These are phyloP conservation scores for Dioscorea dumetorum DNA, from an alignment of 106 monocot genomes.

Conservation along the genomic window DNA sequence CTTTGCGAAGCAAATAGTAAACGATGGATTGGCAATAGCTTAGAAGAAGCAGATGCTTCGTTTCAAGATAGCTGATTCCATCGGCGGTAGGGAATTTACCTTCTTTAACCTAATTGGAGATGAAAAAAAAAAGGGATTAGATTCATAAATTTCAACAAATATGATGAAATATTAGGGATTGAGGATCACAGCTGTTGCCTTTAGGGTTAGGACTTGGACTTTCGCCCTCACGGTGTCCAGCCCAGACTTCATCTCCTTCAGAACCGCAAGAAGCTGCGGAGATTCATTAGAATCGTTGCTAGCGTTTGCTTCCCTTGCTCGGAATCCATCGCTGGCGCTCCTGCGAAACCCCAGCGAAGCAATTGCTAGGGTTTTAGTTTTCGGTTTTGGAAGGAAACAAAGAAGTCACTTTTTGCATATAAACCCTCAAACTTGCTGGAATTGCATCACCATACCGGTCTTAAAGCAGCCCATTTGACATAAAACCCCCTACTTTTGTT, in stretches of 20 bases:
- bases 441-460: too few species aligned
- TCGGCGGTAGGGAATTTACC: constrained; percentile 66
- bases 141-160: background rate
- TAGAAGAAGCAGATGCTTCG: constrained; percentile 71
- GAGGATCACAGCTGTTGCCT: constrained; percentile 16
- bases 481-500: too few species aligned
- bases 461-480: too few species aligned
- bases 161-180: background rate
- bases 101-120: constrained; percentile 52
- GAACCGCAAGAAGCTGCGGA: constrained; percentile 38
- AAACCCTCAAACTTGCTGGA: too few species aligned
- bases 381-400: too few species aligned
- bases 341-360: too few species aligned
- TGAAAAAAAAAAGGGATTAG: background rate
- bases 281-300: constrained; percentile 13
- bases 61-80: constrained; percentile 86
- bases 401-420: too few species aligned
- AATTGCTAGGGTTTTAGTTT: too few species aligned
- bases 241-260: constrained; percentile 77
- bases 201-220: constrained; percentile 41
- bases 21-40: constrained; percentile 80
- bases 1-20: constrained; percentile 82
- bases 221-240: constrained; percentile 54
- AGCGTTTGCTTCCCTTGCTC: too few species aligned
- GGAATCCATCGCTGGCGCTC: too few species aligned